Conservation (phyloP, 768 basidiomycete species). For the Phlebiopsis gigantea region DNA sequence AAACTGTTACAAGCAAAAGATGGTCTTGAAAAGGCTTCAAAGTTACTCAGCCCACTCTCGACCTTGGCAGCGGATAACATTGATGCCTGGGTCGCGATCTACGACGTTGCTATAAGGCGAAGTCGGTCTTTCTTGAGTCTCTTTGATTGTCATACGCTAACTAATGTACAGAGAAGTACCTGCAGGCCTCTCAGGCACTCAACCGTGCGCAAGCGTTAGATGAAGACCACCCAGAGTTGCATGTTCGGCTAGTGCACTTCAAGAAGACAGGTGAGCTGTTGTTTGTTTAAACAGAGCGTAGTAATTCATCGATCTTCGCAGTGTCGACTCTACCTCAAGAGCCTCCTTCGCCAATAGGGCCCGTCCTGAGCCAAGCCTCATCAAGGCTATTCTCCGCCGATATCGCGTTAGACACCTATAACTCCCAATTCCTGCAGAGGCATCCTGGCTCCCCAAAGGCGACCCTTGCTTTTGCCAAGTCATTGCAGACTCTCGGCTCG, state of each 20-base stretch:
- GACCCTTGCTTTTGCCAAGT: conserved; percentile 62
- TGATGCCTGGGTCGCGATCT: conserved; percentile 68
- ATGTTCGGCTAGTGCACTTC: conserved; percentile 65
- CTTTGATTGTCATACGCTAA: not conserved
- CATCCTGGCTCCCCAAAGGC: conserved; percentile 46
- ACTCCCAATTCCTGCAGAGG: conserved; percentile 69
- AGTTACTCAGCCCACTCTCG: conserved; percentile 60
- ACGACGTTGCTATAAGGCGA: conserved; percentile 78
- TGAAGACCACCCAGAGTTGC: conserved; percentile 58
- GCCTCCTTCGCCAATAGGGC: conserved; percentile 40
- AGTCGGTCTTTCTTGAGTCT: conserved; percentile 43
- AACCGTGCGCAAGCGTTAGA: conserved; percentile 48
- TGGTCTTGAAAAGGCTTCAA: conserved; percentile 71
- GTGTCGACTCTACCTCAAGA: conserved; percentile 41
- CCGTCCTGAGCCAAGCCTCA: conserved; percentile 44
- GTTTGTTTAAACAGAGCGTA: not conserved
- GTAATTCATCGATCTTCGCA: conserved; percentile 18
- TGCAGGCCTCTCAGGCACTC: conserved; percentile 74
- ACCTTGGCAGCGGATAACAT: conserved; percentile 46
- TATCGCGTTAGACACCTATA: conserved; percentile 59
- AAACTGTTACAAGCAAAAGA: conserved; percentile 60
- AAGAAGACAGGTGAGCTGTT: conserved; percentile 41
- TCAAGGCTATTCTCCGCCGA: conserved; percentile 50
- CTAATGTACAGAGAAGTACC: conserved; percentile 55
- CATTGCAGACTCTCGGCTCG: conserved; percentile 38